Base-by-base conservation (phyloP, 2,329 filamentous ascomycete species). In the Pyricularia pennisetigena region DNA sequence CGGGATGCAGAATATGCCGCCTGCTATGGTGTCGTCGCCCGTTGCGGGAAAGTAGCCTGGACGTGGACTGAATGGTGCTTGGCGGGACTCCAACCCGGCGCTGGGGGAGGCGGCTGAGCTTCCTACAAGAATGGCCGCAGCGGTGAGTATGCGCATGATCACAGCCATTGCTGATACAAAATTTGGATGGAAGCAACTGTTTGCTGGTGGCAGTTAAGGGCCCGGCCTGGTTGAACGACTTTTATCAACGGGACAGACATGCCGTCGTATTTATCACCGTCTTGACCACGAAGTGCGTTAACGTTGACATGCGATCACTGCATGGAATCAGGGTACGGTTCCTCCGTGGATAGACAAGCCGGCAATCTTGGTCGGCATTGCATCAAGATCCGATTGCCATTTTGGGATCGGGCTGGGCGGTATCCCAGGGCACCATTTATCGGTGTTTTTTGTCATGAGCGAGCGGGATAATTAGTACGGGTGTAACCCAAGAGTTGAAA, bases 1-100 rank as follows among this genome's bases (percentile, higher is more conserved):
- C 12, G 68, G 68, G 67, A 73, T 72, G 69, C 72, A 73, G 59
- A 72, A 73, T 54, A 73, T 72, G 29, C 72, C 71, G n/a, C 72
- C 72, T 14, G 72, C 71, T 54, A 71, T 71, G 62, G 71, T 73
- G 69, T 73, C 72, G 63, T 72, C 71, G 24, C 72, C 72, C 3
- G 70, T 72, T 6, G 67, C 65, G 12, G 72, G 71, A 65, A 71
- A 72, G 66, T 73, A 66, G 20, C 72, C 72, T 4, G 72, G 69
- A 24, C 68, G 70, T 7, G 72, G 72, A 4, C 70, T 69, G 54
- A 73, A 73, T 20, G 65, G 35, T 10, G 41, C 32, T 41, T 66
- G 65, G n/a, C 65, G 65, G 23, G 65, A 49, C 26, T 66, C 32
- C 1, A 66, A 14, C 24, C 6, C 8, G 65, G 16, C 5, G 30